phyloP scores from a whole-genome alignment of 176 grass and related monocot genomes.

The Alopecurus myosuroides region DNA sequence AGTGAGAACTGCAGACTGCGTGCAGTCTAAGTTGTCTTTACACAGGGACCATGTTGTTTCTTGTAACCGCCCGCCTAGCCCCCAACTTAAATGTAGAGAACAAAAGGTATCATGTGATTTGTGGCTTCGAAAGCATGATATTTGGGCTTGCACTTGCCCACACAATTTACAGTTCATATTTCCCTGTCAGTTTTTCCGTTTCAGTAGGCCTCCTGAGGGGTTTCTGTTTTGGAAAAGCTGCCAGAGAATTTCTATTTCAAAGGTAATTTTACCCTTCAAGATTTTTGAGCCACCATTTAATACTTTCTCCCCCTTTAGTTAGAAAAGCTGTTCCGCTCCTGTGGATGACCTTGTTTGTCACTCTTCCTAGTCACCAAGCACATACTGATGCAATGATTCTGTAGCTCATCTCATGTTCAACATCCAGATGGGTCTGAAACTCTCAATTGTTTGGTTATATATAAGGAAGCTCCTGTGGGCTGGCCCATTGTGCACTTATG shows the following conservation, averaged over 20 bases:
- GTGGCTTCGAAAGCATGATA: neutral
- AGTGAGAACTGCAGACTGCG: neutral
- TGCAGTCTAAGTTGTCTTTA: neutral
- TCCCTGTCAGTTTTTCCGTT: neutral
- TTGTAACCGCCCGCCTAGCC: neutral
- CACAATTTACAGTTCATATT: neutral
- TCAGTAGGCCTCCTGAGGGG: neutral
- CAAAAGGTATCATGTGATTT: neutral
- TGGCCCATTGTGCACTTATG: neutral
- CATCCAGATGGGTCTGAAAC: neutral
- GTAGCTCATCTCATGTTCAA: neutral
- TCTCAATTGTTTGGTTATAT: neutral
- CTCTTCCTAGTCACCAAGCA: neutral
- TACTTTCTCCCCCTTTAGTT: neutral
- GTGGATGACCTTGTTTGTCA: neutral
- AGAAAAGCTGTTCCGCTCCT: neutral
- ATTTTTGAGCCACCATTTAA: neutral
- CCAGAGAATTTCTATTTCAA: neutral
- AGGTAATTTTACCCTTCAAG: neutral
- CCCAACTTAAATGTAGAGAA: neutral
- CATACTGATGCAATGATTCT: neutral
- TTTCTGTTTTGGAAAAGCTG: conserved; percentile 4
- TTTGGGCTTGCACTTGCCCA: neutral
- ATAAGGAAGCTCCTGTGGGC: neutral
- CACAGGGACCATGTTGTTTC: neutral